Conservation (phyloP, 1,284 basidiomycete species). For the Trametes polyzona region DNA sequence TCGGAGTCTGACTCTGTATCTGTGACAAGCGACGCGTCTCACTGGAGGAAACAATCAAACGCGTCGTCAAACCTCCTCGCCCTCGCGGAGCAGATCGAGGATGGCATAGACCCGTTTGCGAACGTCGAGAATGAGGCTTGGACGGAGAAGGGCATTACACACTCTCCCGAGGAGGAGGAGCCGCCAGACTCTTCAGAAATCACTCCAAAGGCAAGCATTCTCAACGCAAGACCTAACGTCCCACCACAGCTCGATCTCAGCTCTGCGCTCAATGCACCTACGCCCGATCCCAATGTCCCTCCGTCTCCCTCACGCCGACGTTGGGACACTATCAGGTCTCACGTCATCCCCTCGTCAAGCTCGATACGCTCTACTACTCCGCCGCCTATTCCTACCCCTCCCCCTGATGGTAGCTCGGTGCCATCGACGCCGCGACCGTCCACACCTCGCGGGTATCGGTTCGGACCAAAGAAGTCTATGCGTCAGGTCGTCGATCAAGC, state of each 20-base stretch:
- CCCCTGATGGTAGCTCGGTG: conserved; percentile 29
- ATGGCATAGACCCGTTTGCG: conserved; percentile 18
- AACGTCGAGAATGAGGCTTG: conserved; percentile 12
- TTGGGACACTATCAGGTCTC: conserved; percentile 57
- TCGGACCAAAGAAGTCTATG: conserved; percentile 56
- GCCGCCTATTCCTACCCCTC: conserved; percentile 30
- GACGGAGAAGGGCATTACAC: conserved; percentile 25
- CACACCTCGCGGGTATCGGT: conserved; percentile 57
- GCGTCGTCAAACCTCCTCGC: conserved; percentile 25
- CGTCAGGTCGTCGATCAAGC: conserved; percentile 64
- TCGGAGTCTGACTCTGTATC: conserved; percentile 27
- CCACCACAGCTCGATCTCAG: conserved; percentile 24
- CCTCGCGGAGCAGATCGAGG: conserved; percentile 23
- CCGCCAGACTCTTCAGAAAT: conserved; percentile 4
- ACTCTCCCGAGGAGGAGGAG: conserved; percentile 21
- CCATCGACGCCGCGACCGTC: conserved; percentile 31
- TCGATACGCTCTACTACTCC: conserved; percentile 27
- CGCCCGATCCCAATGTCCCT: conserved; percentile 18
- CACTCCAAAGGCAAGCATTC: conserved; percentile 13
- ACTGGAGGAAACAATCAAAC: conserved; percentile 19
- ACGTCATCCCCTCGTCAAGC: conserved; percentile 46
- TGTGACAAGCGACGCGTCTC: conserved; percentile 18
- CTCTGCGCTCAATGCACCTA: conserved; percentile 1
- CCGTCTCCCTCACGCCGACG: conserved; percentile 48
- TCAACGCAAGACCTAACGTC: conserved; percentile 8